These are phyloP conservation scores for Samsoniella hepiali DNA, from an alignment of 2,329 filamentous ascomycete species.

Conservation along the genomic window DNA sequence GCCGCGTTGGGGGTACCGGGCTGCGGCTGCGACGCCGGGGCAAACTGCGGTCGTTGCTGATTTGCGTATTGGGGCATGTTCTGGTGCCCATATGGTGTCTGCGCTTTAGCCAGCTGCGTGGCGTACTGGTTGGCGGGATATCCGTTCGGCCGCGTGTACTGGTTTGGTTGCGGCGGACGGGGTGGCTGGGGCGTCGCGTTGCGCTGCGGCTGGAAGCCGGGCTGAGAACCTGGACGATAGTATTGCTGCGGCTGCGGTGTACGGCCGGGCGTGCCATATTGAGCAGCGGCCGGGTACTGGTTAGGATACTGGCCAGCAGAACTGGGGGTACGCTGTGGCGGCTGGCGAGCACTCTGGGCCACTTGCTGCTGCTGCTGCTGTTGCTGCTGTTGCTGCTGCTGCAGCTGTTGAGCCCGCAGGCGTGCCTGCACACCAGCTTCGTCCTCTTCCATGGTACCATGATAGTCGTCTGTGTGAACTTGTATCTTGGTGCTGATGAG, in stretches of 20 bases:
- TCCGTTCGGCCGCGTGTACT: slow-evolving; percentile 49
- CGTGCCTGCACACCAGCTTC: slow-evolving; percentile 58
- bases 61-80: slow-evolving; percentile 47
- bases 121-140: slow-evolving; percentile 44
- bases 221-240: slow-evolving; percentile 26
- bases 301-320: slow-evolving; percentile 40
- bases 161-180: slow-evolving; percentile 42
- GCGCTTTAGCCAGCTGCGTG: slow-evolving; percentile 50
- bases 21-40: slow-evolving; percentile 37
- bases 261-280: slow-evolving; percentile 48
- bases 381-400: slow-evolving; percentile 28
- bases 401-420: slow-evolving; percentile 39
- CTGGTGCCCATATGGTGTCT: slow-evolving; percentile 51
- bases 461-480: slow-evolving; percentile 68
- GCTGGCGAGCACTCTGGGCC: slow-evolving; percentile 30
- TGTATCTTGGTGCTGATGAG: slow-evolving; percentile 77
- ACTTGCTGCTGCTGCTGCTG: slow-evolving; percentile 33
- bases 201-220: slow-evolving; percentile 33
- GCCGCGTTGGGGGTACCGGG: slow-evolving; percentile 39
- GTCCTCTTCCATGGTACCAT: slow-evolving; percentile 81
- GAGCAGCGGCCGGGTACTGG: slow-evolving; percentile 42
- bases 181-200: slow-evolving; percentile 31
- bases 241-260: slow-evolving; percentile 43
- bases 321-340: slow-evolving; percentile 38
- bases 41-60: slow-evolving; percentile 45